These are phyloP conservation scores for Suillus lakei DNA, from an alignment of 768 basidiomycete genomes.

Conservation along the genomic window DNA sequence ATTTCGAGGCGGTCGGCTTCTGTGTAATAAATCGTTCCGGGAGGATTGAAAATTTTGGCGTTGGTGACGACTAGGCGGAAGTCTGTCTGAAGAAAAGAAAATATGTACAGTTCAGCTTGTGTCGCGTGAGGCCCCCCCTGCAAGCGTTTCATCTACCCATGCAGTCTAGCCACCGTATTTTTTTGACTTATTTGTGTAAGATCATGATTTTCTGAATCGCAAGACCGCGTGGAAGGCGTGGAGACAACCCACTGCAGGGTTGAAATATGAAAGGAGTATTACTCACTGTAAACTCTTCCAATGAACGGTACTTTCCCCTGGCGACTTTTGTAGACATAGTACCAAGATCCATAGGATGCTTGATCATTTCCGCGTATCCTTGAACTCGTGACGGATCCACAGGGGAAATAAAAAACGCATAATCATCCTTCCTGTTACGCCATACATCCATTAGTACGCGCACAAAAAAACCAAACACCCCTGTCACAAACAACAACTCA, in stretches of 20 bases:
- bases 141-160: not conserved
- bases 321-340: constrained; percentile 83
- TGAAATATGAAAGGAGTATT: not conserved
- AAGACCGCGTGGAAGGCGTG: not conserved
- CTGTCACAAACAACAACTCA: constrained; percentile 32
- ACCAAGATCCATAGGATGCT: constrained; percentile 90
- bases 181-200: not conserved
- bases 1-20: constrained; percentile 75
- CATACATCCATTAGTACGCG: constrained; percentile 13
- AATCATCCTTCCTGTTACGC: constrained; percentile 74
- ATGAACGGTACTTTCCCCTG: constrained; percentile 74
- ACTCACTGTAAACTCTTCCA: constrained; percentile 81
- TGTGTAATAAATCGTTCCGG: constrained; percentile 70
- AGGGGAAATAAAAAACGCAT: constrained; percentile 79
- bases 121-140: not conserved
- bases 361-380: constrained; percentile 70
- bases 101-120: constrained; percentile 17
- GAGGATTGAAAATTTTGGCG: constrained; percentile 78
- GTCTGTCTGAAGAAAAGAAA: constrained; percentile 51
- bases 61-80: constrained; percentile 74
- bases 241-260: not conserved
- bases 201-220: not conserved
- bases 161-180: not conserved
- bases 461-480: not conserved
- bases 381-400: constrained; percentile 65